A percentile compares a stretch with the other conserved stretches of the same genome.
These are phyloP conservation scores for Cytospora chrysosperma DNA, from an alignment of 2,329 filamentous ascomycete species.

Conservation along the genomic window DNA sequence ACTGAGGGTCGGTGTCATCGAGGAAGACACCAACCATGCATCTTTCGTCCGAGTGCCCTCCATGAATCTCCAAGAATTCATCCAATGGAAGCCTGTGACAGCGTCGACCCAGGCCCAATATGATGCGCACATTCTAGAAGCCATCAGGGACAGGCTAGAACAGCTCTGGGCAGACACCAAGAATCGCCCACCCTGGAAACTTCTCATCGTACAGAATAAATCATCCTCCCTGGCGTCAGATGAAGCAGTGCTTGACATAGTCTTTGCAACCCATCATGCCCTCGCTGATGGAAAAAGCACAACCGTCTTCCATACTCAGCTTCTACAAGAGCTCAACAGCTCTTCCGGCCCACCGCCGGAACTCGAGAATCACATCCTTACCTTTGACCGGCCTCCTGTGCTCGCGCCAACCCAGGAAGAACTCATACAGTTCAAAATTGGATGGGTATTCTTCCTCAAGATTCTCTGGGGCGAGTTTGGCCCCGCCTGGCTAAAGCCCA, in stretches of 20 bases:
- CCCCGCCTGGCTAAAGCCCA: constrained; percentile 39
- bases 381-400: constrained; percentile 32
- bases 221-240: constrained; percentile 8
- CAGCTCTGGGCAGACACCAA: constrained; percentile 42
- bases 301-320: constrained; percentile 46
- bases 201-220: constrained; percentile 38
- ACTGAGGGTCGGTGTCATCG: constrained; percentile 48
- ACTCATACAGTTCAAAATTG: constrained; percentile 40
- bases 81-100: constrained; percentile 35
- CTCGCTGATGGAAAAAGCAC: constrained; percentile 53
- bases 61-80: constrained; percentile 44
- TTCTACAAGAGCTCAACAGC: constrained; percentile 44
- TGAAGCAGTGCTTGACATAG: constrained; percentile 37
- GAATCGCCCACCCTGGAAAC: constrained; percentile 46
- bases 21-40: constrained; percentile 43
- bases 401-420: constrained; percentile 43
- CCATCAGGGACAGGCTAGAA: constrained; percentile 42
- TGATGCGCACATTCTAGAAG: constrained; percentile 33
- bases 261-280: constrained; percentile 53
- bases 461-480: constrained; percentile 42
- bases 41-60: constrained; percentile 43
- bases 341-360: constrained; percentile 13
- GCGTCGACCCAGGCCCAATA: constrained; percentile 17
- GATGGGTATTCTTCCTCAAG: constrained; percentile 40
- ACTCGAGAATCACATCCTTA: constrained; percentile 31